phyloP scores from a whole-genome alignment of 2,329 filamentous ascomycete species.

The Aureobasidium sp. region DNA sequence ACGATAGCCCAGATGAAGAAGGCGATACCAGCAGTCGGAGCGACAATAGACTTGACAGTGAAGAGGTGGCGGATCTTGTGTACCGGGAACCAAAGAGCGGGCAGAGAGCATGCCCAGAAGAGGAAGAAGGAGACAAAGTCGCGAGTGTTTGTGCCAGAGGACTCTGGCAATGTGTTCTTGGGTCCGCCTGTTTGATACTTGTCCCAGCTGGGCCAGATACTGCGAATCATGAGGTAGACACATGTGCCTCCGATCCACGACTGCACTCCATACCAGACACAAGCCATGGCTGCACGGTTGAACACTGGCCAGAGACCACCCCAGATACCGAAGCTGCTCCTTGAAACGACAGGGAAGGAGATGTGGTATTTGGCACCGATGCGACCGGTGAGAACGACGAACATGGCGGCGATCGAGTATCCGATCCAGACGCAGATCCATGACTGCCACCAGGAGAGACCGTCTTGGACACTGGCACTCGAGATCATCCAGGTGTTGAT shows the following conservation, averaged over 20 bases:
- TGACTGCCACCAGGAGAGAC: constrained; percentile 45
- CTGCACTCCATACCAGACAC: constrained; percentile 83
- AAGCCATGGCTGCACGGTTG: constrained; percentile 78
- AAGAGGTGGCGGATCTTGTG: constrained; percentile 86
- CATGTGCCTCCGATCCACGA: constrained; percentile 64
- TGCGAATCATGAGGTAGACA: constrained; percentile 80
- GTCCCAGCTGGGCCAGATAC: constrained; percentile 61
- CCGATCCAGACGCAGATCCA: constrained; percentile 52
- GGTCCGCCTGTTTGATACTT: constrained; percentile 38
- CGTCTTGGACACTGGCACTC: constrained; percentile 69
- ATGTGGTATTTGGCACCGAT: constrained; percentile 86
- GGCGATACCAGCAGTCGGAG: constrained; percentile 70
- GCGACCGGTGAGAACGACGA: constrained; percentile 70
- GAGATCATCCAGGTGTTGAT: constrained; percentile 63
- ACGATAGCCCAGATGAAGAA: constrained; percentile 86
- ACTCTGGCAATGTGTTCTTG: constrained; percentile 57
- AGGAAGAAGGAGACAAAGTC: constrained; percentile 77
- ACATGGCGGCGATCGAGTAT: constrained; percentile 68
- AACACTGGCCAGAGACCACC: constrained; percentile 83
- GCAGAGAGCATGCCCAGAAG: constrained; percentile 75
- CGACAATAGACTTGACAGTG: constrained; percentile 80
- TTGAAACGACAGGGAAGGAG: constrained; percentile 72
- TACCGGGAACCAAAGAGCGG: constrained; percentile 82
- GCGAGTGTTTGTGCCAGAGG: constrained; percentile 65
- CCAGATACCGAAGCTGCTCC: constrained; percentile 82